Base-by-base conservation (phyloP, 768 basidiomycete genomes). In the Russula abietina region DNA sequence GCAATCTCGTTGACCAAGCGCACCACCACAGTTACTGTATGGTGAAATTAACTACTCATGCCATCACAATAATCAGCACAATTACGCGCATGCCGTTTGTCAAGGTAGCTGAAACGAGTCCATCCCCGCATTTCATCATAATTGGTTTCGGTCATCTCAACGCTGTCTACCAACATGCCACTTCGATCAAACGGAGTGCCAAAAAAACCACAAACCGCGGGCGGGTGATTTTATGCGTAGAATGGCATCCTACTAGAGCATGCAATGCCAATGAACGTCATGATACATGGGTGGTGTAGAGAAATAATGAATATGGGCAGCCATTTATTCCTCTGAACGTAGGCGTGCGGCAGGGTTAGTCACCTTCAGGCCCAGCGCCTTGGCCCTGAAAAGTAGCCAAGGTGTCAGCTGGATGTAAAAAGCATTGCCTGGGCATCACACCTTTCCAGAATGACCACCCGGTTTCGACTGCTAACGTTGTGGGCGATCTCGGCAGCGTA, bases 401-500 rank as follows among this genome's bases (percentile, higher is more conserved):
- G 4, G 39, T 10, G 46, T 63, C 65, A 45, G 59, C 19, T 36
- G 16, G 39, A 36, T 46, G n/a, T 26, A 32, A 17, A 46, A n/a
- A 26, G 22, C n/a, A 43, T 36, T 28, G 17, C 56, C 60, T 12
- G 12, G 46, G 33, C 19, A 30, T 16, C 30, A 62, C 66, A 91
- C 88, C 94, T 83, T 77, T 95, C 93, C 55, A 98, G 78, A 70
- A 99, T 94, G 61, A 82, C 78, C 59, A 87, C 86, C 69, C 97
- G 91, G 83, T 98, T 98, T 75, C 92, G 88, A 81, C 90, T 91
- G 79, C 88, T 91, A 68, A 99, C 94, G 69, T 85, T 87, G 83
- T 97, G 95, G 57, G 97, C 97, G 70, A 99, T 93, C 75, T 96
- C 93, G 58, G 94, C 97, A 54, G 94, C 88, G 74, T 89, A 98